These are phyloP conservation scores for Rhododendron kiyosumense DNA, from an alignment of 148 eudicot genomes.

Conservation along the genomic window DNA sequence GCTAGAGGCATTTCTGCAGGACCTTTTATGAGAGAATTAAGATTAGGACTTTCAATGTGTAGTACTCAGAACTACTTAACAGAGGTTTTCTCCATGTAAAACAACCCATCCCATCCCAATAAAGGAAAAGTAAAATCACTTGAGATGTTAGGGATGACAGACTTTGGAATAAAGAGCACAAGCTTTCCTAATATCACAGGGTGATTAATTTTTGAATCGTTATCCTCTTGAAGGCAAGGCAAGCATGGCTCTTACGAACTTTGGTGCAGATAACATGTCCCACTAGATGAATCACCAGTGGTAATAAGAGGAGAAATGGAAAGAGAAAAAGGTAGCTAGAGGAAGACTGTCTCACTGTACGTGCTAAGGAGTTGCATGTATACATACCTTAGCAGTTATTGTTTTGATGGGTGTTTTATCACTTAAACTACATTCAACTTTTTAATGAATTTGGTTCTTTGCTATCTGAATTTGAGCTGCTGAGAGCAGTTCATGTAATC, in stretches of 20 bases:
- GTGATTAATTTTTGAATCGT: not conserved
- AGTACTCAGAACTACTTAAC: not conserved
- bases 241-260: not conserved
- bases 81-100: not conserved
- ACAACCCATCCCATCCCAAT: not conserved
- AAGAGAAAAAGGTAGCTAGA: not conserved
- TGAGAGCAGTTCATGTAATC: not conserved
- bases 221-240: not conserved
- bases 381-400: not conserved
- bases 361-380: not conserved
- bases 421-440: not conserved
- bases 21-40: not conserved
- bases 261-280: not conserved
- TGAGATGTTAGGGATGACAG: not conserved
- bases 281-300: not conserved
- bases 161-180: conserved; percentile 1
- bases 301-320: not conserved
- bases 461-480: too few species aligned
- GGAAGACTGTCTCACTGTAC: not conserved
- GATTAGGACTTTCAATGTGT: not conserved
- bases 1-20: not conserved
- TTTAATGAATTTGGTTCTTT: not conserved
- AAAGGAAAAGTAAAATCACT: not conserved
- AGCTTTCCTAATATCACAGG: not conserved
- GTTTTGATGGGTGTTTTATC: not conserved